Percentiles rank a stretch among this genome's conserved stretches.
Conservation (phyloP, 2,329 filamentous ascomycete genomes). For the Arthrobotrys pseudoclavata region DNA sequence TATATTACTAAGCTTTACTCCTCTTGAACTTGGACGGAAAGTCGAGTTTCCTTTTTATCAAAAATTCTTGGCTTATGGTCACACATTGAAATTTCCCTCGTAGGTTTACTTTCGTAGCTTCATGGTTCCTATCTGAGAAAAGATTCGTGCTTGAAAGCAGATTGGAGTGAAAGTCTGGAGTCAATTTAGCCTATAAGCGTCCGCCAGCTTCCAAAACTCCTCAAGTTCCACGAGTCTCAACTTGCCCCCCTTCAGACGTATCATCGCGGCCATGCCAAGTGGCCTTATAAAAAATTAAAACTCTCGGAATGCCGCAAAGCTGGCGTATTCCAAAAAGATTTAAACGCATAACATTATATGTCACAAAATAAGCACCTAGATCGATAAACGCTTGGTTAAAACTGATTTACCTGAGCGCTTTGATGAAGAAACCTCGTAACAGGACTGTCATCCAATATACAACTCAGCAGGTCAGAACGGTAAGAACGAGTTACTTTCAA, state of each 20-base stretch:
- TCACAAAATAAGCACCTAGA: neutral
- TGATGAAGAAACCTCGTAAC: neutral
- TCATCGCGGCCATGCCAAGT: neutral
- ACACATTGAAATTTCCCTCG: slow-evolving; percentile 4
- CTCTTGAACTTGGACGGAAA: slow-evolving; percentile 38
- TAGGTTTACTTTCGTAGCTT: neutral
- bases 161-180: neutral
- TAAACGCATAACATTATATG: neutral
- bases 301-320: neutral
- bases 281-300: neutral
- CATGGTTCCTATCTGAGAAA: neutral
- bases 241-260: neutral
- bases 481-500: slow-evolving; percentile 1
- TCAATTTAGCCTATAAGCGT: neutral
- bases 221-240: slow-evolving; percentile 5
- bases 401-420: neutral
- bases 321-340: neutral
- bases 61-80: slow-evolving; percentile 51
- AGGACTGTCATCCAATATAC: neutral
- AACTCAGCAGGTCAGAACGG: neutral
- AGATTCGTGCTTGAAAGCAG: neutral
- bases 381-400: neutral
- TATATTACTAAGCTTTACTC: slow-evolving; percentile 50
- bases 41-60: slow-evolving; percentile 41
- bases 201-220: neutral